Evolutionary conservation across 768 basidiomycete species (phyloP), one percentile per base, ranked within the genome.

Genomic region (Pleurotus giganteus): DNA sequence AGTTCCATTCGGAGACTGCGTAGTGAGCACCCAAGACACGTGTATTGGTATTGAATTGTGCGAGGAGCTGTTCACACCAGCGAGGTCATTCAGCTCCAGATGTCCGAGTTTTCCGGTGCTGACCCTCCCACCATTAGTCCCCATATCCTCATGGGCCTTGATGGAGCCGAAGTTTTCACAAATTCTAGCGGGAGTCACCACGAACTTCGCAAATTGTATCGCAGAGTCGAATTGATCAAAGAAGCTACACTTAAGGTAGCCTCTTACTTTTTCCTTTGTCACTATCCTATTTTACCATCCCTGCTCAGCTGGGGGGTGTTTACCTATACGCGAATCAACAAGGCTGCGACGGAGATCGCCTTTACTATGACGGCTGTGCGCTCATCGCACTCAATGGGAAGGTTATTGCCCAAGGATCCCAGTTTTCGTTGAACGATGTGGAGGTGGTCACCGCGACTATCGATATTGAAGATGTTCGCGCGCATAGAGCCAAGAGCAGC

Each of bases 291-390:
- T 26, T 28, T 13, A 32, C 39, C 19, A 7, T 41, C 19, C 12
- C 39, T 37, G 36, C 34, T 6, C 60, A 98, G 96, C 82, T 95
- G 31, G 97, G 97, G 8, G 97, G 97, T 2, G 84, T 98, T 50
- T 99, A 99, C 71, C 81, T 99, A 5, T 99, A 99, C 63, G 93
- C 97, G 7, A 99, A 99, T 66, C 97, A 99, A 64, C 96, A 97
- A 75, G 97, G 97, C 4, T 99, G 97, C 65, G 97, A 99, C 63
- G 97, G 97, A 1, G 97, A 99, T 67, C 84, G 97, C 27, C 78
- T 98, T 0, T 99, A 98, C 76, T 99, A 98, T 66, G 97, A 99
- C 61, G 97, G 97, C 27, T 97, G 92, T 60, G 89, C 93, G 28
- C 84, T 98, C 82, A 98, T 99, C 62, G 94, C 92, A 7, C 81